Percentiles rank a stretch among this genome's conserved stretches.
These are phyloP conservation scores for Amphibolis antarctica DNA, from an alignment of 106 monocot species.

Conservation along the genomic window DNA sequence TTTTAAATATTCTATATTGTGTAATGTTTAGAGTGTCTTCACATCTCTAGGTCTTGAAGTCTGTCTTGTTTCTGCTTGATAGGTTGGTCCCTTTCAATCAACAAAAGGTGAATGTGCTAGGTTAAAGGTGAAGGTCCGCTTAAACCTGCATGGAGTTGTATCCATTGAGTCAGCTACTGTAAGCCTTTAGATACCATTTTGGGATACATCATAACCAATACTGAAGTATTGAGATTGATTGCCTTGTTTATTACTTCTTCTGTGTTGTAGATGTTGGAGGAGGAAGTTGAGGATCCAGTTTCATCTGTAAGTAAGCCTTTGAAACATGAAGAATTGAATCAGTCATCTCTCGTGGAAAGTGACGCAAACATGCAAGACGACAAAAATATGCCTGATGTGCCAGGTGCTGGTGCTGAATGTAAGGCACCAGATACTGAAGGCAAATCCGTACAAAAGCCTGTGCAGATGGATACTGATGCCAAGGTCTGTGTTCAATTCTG, in stretches of 20 bases:
- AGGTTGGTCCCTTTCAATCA: conserved; percentile 85
- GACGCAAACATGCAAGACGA: conserved; percentile 60
- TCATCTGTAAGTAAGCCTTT: conserved; percentile 23
- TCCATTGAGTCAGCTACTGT: conserved; percentile 74
- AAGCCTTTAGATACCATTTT: conserved; percentile 20
- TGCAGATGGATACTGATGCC: conserved; percentile 64
- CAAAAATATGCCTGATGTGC: conserved; percentile 2
- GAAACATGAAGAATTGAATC: conserved; percentile 42
- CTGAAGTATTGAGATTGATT: background rate
- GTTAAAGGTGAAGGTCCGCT: conserved; percentile 60
- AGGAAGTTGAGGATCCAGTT: conserved; percentile 70
- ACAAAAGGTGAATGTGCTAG: conserved; percentile 46
- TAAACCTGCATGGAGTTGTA: conserved; percentile 85
- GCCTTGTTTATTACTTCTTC: background rate
- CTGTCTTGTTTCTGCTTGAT: conserved; percentile 7
- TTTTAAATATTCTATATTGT: background rate
- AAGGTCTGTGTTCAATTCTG: conserved; percentile 35
- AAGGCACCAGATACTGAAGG: conserved; percentile 21
- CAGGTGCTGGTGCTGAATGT: conserved; percentile 35
- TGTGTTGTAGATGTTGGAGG: conserved; percentile 56
- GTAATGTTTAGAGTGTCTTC: background rate
- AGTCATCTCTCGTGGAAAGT: conserved; percentile 13
- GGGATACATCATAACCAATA: background rate
- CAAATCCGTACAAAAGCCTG: conserved; percentile 30
- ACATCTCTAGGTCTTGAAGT: background rate